Evolutionary conservation across 345 rosid species (phyloP).

Genomic region (Lepidium aucheri): DNA sequence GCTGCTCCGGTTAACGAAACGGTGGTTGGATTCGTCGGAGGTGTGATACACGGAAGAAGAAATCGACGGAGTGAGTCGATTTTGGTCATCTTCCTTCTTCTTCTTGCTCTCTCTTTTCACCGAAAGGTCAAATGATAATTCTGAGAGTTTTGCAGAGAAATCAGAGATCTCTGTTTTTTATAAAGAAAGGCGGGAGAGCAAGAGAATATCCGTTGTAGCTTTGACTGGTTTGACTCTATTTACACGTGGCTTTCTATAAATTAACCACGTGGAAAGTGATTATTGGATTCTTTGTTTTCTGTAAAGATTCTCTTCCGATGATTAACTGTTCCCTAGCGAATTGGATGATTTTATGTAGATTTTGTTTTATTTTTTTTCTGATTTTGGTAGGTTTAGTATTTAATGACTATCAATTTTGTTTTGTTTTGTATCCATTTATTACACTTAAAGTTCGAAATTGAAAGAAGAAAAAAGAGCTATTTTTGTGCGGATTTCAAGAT

Average conservation of each 20-base stretch:
- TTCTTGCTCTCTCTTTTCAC: background rate
- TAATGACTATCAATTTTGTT: background rate
- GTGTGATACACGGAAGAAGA: conserved; percentile 60
- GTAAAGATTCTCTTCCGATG: background rate
- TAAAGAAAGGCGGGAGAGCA: conserved; percentile 27
- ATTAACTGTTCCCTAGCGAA: background rate
- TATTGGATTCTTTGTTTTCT: conserved; percentile 1
- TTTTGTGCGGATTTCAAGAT: conserved; percentile 3
- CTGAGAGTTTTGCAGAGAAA: conserved; percentile 18
- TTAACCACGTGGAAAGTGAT: conserved; percentile 18
- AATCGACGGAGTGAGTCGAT: conserved; percentile 64
- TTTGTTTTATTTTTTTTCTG: background rate
- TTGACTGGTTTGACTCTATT: conserved; percentile 27
- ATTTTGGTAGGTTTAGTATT: background rate
- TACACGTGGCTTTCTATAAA: background rate
- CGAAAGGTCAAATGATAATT: conserved; percentile 1
- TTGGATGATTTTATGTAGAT: background rate
- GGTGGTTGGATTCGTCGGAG: conserved; percentile 30
- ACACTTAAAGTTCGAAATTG: background rate
- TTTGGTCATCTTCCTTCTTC: conserved; percentile 38
- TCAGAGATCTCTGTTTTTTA: conserved; percentile 17
- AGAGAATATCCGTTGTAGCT: conserved; percentile 24
- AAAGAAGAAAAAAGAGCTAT: background rate
- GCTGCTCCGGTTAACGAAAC: background rate
- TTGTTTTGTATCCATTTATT: conserved; percentile 15